A percentile compares a stretch with the other conserved stretches of the same genome.
phyloP scores from a whole-genome alignment of 371 early-diverging fungal species.

The Apophysomyces sp. region DNA sequence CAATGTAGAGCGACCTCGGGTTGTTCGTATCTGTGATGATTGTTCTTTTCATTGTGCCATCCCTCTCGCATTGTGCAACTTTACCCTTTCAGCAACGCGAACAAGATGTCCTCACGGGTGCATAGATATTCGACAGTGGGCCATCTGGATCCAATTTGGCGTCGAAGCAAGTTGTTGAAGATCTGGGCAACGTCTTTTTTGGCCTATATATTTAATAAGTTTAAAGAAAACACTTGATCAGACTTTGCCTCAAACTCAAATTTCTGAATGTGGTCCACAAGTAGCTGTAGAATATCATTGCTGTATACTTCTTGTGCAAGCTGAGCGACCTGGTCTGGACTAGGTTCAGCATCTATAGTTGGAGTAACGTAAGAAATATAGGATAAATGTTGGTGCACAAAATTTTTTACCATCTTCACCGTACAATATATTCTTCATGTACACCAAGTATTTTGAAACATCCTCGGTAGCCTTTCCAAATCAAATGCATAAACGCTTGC shows the following conservation, averaged over 20 bases:
- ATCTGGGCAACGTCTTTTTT: slow-evolving; percentile 95
- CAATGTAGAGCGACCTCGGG: slow-evolving; percentile 93
- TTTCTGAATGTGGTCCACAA: slow-evolving; percentile 80
- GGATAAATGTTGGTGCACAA: not conserved
- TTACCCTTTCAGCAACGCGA: slow-evolving; percentile 77
- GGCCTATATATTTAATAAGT: slow-evolving; percentile 48
- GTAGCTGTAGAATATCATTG: slow-evolving; percentile 77
- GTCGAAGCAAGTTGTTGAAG: slow-evolving; percentile 89
- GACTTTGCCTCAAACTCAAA: slow-evolving; percentile 86
- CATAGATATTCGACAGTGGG: slow-evolving; percentile 93
- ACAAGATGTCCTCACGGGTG: slow-evolving; percentile 75
- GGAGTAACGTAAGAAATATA: slow-evolving; percentile 1
- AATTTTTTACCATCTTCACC: slow-evolving; percentile 80
- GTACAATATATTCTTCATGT: slow-evolving; percentile 88
- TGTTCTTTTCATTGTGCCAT: not conserved
- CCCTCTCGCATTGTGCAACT: not conserved
- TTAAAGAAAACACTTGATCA: not conserved
- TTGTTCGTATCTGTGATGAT: slow-evolving; percentile 71
- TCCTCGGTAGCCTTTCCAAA: slow-evolving; percentile 85
- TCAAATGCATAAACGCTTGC: not conserved
- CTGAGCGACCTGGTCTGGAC: slow-evolving; percentile 87
- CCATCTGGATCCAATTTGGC: slow-evolving; percentile 90
- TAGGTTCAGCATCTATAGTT: slow-evolving; percentile 74
- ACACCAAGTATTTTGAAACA: slow-evolving; percentile 83
- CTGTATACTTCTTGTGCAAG: slow-evolving; percentile 90